Evolutionary conservation across 1,284 basidiomycete genomes (phyloP).

Genomic region (Rhodotorula sp.): DNA sequence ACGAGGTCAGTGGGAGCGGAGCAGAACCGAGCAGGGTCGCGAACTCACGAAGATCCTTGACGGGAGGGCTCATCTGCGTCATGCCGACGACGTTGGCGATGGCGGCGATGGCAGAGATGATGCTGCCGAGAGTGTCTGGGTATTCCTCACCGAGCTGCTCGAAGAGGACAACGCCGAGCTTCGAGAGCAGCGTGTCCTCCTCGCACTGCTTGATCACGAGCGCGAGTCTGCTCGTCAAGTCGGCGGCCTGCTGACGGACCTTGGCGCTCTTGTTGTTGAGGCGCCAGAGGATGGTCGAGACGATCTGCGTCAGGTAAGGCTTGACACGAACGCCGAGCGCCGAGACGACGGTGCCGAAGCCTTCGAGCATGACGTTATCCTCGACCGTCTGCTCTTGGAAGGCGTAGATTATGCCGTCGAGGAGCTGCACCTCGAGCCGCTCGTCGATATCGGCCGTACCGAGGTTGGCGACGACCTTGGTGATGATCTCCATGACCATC

Average conservation of each 20-base stretch:
- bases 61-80: slow-evolving; percentile 99
- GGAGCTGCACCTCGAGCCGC: slow-evolving; percentile 84
- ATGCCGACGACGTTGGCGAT: slow-evolving; percentile 99
- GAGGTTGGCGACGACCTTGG: slow-evolving; percentile 86
- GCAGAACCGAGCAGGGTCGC: no score
- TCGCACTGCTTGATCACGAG: slow-evolving; percentile 99
- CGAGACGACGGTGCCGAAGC: slow-evolving; percentile 95
- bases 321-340: slow-evolving; percentile 96
- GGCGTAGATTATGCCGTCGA: slow-evolving; percentile 98
- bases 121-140: slow-evolving; percentile 95
- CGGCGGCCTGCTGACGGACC: slow-evolving; percentile 97
- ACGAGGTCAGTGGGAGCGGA: slow-evolving; percentile 2
- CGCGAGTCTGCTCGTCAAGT: slow-evolving; percentile 89
- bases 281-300: slow-evolving; percentile 99
- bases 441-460: slow-evolving; percentile 97
- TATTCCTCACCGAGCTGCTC: slow-evolving; percentile 99
- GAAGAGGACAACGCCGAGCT: slow-evolving; percentile 94
- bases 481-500: slow-evolving; percentile 99
- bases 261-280: slow-evolving; percentile 99
- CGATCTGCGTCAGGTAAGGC: slow-evolving; percentile 97
- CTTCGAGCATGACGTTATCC: slow-evolving; percentile 98
- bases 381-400: slow-evolving; percentile 99
- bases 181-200: slow-evolving; percentile 91
- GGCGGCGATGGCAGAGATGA: slow-evolving; percentile 96
- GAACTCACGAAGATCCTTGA: slow-evolving; percentile 88